Conservation (phyloP, 371 early-diverging fungal genomes). For the Rhizopus delemar region DNA sequence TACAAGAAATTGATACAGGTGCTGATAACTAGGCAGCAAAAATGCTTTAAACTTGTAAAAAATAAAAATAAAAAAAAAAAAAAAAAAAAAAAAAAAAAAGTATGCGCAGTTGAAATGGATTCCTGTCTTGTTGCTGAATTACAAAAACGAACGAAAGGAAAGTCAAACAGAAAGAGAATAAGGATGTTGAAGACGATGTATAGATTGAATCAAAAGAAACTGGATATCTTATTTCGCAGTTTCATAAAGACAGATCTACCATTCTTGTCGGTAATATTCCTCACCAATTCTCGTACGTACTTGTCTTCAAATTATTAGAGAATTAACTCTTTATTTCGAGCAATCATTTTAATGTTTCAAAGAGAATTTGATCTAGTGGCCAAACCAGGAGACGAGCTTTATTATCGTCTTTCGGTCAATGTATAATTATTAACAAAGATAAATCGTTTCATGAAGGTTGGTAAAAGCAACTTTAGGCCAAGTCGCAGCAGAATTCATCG, state of each 20-base stretch:
- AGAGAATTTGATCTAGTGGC: slow-evolving; percentile 99
- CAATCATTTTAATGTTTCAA: slow-evolving; percentile 99
- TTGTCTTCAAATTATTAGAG: slow-evolving; percentile 95
- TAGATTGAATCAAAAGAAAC: slow-evolving; percentile 80
- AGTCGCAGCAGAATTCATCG: slow-evolving; percentile 98
- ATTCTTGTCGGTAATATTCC: slow-evolving; percentile 98
- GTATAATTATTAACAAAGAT: slow-evolving; percentile 96
- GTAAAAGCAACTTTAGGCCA: slow-evolving; percentile 98
- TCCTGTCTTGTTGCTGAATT: slow-evolving; percentile 97
- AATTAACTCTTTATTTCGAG: slow-evolving; percentile 91
- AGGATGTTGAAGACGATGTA: too few species aligned
- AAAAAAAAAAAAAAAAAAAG: too few species aligned
- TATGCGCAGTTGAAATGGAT: slow-evolving; percentile 96
- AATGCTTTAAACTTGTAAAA: slow-evolving; percentile 93
- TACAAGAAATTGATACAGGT: slow-evolving; percentile 99
- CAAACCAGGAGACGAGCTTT: slow-evolving; percentile 91
- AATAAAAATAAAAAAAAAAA: too few species aligned
- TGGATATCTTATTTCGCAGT: slow-evolving; percentile 97
- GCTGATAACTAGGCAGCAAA: slow-evolving; percentile 99
- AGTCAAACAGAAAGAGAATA: slow-evolving; percentile 40
- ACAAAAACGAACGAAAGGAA: slow-evolving; percentile 95
- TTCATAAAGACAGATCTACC: slow-evolving; percentile 97
- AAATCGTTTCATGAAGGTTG: slow-evolving; percentile 96
- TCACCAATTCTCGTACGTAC: slow-evolving; percentile 97
- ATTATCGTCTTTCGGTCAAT: slow-evolving; percentile 96